phyloP scores from a whole-genome alignment of 306 rosid species.

The Canavalia gladiata region DNA sequence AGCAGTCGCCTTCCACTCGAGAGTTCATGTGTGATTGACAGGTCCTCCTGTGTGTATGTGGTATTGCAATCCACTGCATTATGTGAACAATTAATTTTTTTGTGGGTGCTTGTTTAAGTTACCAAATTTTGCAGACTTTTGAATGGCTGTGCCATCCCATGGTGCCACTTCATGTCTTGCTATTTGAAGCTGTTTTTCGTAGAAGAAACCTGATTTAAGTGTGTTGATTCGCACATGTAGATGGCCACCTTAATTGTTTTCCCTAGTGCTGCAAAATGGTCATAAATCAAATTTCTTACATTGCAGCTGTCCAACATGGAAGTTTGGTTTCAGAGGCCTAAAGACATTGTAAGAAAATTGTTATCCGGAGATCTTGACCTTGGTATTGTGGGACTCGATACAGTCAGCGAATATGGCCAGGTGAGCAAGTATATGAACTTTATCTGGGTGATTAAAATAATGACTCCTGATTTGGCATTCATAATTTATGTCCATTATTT shows the following conservation, averaged over 20 bases:
- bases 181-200: background rate
- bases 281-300: background rate
- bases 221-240: background rate
- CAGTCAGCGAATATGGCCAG: slow-evolving; percentile 77
- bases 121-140: background rate
- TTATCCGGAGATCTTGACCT: slow-evolving; percentile 92
- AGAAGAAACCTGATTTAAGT: background rate
- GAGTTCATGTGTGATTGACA: background rate
- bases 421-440: slow-evolving; percentile 47
- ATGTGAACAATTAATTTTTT: no score
- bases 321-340: slow-evolving; percentile 96
- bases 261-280: background rate
- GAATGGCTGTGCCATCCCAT: no score
- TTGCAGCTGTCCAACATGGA: slow-evolving; percentile 80
- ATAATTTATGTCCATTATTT: background rate
- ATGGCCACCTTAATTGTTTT: background rate
- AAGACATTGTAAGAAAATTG: slow-evolving; percentile 84
- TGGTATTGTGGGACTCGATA: slow-evolving; percentile 92
- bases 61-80: no score
- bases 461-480: background rate
- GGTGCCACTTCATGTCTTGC: background rate
- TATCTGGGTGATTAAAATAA: background rate
- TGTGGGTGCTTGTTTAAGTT: background rate
- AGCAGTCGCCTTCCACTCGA: background rate
- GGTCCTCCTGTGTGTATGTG: background rate